Conservation (phyloP, 2,329 filamentous ascomycete species). For the Mycogone perniciosa region DNA sequence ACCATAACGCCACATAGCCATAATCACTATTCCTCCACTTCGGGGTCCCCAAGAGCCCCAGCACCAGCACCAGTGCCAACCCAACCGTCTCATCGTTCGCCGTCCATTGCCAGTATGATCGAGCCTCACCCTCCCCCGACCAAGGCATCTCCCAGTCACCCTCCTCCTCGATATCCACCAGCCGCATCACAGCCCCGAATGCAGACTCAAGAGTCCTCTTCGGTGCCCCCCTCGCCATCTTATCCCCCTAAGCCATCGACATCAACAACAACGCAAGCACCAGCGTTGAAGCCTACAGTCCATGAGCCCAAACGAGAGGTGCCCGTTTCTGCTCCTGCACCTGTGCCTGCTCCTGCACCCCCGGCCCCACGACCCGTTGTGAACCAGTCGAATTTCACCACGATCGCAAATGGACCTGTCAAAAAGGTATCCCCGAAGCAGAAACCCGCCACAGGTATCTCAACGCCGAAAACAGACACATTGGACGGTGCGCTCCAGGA, state of each 20-base stretch:
- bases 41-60: conserved; percentile 43
- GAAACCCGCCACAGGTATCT: conserved; percentile 34
- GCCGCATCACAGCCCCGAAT: conserved; percentile 25
- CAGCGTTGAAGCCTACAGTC: conserved; percentile 18
- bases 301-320: conserved; percentile 35
- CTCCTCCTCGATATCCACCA: conserved; percentile 23
- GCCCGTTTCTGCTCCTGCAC: conserved; percentile 25
- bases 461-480: conserved; percentile 44
- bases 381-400: conserved; percentile 35
- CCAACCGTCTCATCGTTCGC: conserved; percentile 49
- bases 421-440: conserved; percentile 45
- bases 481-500: conserved; percentile 40
- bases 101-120: conserved; percentile 85
- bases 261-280: conserved; percentile 24
- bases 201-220: conserved; percentile 28
- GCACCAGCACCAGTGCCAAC: conserved; percentile 17
- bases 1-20: conserved; percentile 51
- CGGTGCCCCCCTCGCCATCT: conserved; percentile 38
- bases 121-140: conserved; percentile 42
- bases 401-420: conserved; percentile 34
- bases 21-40: conserved; percentile 40
- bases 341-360: conserved; percentile 23
- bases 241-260: conserved; percentile 27
- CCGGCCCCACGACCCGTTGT: conserved; percentile 26
- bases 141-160: conserved; percentile 23